Base-by-base conservation (phyloP, 306 rosid species). In the Arachis hypogaea region DNA sequence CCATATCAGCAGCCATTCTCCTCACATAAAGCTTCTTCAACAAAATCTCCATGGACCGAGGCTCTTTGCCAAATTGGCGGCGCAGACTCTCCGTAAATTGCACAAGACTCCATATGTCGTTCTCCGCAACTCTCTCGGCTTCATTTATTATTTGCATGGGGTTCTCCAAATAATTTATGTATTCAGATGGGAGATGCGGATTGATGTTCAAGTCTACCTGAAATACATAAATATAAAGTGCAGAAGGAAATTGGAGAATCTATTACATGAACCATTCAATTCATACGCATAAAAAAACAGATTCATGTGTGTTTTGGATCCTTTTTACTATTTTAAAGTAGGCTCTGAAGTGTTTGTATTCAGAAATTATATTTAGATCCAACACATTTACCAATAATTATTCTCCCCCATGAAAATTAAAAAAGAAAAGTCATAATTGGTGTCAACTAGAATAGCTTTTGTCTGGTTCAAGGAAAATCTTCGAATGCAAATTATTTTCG, bases 1-100 rank as follows among this genome's bases (percentile, higher is more conserved):
- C 97, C 22, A 94, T 78, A 85, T 94, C 98, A 22, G 96, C 98
- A 1, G 98, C 92, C 98, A 94, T 94, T 87, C 97, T 94, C 76
- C 87, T 84, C 80, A 91, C 88, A 49, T 94, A 94, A 54, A 94
- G 94, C 82, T 89, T 91, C 84, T 88, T 85, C 71, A 91, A 74
- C 11, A 94, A 77, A 78, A 89, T 74, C 88, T 86, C 97, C 98
- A 91, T 86, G 61, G 97, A 83, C 72, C 59, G 76, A 68, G 98
- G 98, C 78, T 94, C 98, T 75, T 94, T 94, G 75, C 98, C 98
- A 56, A 89, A 85, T 61, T 94, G 97, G 71, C 90, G 63, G 47
- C 93, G 94, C 60, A 94, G 81, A 83, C 77, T 89, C 72, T 89
- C 98, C 50, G 98, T 86, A 77, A 88, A 94, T 78, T 91, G 96